Conservation (phyloP, 176 grass and related monocot genomes). For the Stipa capillata region DNA sequence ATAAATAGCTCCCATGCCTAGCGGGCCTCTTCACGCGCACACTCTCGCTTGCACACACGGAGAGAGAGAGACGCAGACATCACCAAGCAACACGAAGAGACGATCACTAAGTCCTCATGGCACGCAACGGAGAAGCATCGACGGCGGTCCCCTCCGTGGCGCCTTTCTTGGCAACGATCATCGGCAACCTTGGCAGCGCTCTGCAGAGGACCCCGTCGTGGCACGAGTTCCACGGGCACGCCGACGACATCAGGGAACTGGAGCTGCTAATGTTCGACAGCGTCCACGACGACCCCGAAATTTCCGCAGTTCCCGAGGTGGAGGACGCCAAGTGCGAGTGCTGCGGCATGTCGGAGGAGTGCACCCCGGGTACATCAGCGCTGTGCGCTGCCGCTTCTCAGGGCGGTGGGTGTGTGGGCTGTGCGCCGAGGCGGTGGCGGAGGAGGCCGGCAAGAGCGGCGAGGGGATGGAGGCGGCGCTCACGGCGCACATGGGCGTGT, state of each 20-base stretch:
- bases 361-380: conserved; percentile 55
- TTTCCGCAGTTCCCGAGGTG: conserved; percentile 23
- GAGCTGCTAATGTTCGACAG: not conserved
- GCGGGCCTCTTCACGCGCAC: not conserved
- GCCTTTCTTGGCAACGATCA: conserved; percentile 22
- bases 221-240: conserved; percentile 25
- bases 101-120: not conserved
- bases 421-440: conserved; percentile 57
- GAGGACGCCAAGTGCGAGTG: conserved; percentile 69
- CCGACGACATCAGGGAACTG: not conserved
- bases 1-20: conserved; percentile 30
- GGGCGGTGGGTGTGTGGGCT: conserved; percentile 71
- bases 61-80: no score
- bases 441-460: conserved; percentile 56
- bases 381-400: conserved; percentile 50
- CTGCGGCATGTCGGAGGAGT: conserved; percentile 87
- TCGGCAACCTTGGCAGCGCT: conserved; percentile 20
- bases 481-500: conserved; percentile 44
- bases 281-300: no score
- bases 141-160: not conserved
- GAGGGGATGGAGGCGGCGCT: conserved; percentile 42
- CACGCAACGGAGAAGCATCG: conserved; percentile 7
- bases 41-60: no score
- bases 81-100: not conserved
- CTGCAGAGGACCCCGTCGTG: conserved; percentile 37